A percentile compares a stretch with the other conserved stretches of the same genome.
Evolutionary conservation across 1,139 yeast species (phyloP).

Genomic region (Protomyces arabidopsidicola): DNA sequence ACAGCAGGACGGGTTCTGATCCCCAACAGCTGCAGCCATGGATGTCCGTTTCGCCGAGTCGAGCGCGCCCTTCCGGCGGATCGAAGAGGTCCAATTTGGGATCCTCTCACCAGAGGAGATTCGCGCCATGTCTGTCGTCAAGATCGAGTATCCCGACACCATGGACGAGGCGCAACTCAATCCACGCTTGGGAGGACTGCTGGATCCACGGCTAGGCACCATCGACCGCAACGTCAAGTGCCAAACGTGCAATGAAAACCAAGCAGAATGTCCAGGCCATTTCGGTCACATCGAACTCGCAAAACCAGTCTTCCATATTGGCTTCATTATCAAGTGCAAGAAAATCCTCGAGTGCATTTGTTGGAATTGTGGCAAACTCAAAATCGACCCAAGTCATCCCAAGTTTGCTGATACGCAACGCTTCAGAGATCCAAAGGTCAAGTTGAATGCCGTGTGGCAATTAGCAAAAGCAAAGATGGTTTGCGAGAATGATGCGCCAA

Average conservation of each 20-base stretch:
- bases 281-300: conserved; percentile 98
- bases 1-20: neutral
- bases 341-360: conserved; percentile 95
- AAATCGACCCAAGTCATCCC: conserved; percentile 75
- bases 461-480: conserved; percentile 87
- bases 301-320: conserved; percentile 96
- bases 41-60: conserved; percentile 25
- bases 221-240: conserved; percentile 95
- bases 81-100: conserved; percentile 77
- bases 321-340: conserved; percentile 61
- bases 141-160: conserved; percentile 73
- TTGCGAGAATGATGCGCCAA: conserved; percentile 82
- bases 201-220: conserved; percentile 95
- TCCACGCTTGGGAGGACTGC: conserved; percentile 94
- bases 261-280: conserved; percentile 99
- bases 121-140: conserved; percentile 35
- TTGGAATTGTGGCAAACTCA: conserved; percentile 94
- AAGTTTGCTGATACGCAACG: conserved; percentile 83
- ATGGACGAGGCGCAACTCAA: conserved; percentile 95
- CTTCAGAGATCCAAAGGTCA: conserved; percentile 88
- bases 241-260: conserved; percentile 98
- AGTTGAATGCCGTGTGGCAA: conserved; percentile 95
- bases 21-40: neutral
- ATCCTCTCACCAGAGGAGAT: conserved; percentile 96
- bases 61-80: conserved; percentile 28